These are phyloP conservation scores for Chlorokybus atmophyticus DNA, from an alignment of 139 green algal species.

Conservation along the genomic window DNA sequence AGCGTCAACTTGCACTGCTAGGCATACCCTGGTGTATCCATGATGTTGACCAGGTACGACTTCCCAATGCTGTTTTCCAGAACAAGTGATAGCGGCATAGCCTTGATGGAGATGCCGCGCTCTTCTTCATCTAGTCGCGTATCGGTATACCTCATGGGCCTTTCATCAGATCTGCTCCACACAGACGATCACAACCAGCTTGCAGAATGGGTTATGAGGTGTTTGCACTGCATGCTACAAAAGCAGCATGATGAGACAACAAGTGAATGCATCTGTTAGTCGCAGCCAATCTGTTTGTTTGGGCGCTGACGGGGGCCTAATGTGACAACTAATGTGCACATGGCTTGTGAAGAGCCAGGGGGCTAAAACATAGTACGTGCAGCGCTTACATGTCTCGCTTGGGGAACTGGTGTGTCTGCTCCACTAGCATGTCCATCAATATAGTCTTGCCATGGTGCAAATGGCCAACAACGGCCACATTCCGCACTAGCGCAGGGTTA, in stretches of 20 bases:
- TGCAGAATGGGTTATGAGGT: too few species aligned
- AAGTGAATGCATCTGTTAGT: too few species aligned
- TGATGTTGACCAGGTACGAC: constrained; percentile 69
- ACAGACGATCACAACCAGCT: too few species aligned
- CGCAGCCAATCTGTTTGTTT: too few species aligned
- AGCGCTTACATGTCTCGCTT: constrained; percentile 19
- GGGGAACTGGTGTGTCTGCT: constrained; percentile 62
- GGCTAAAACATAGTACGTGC: too few species aligned
- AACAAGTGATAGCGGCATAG: constrained; percentile 79
- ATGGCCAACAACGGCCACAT: constrained; percentile 79
- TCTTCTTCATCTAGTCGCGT: constrained; percentile 85
- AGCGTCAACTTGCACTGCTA: too few species aligned
- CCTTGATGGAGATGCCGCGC: constrained; percentile 83
- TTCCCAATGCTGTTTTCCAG: constrained; percentile 70
- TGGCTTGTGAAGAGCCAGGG: too few species aligned
- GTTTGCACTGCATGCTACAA: too few species aligned
- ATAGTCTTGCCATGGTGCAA: constrained; percentile 96
- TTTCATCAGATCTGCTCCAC: too few species aligned
- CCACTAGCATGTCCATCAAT: constrained; percentile 94
- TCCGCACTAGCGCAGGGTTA: constrained; percentile 74
- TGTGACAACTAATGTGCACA: too few species aligned
- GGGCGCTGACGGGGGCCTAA: too few species aligned
- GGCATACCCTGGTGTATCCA: constrained; percentile 78
- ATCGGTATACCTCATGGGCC: constrained; percentile 94
- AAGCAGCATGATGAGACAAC: too few species aligned